Percentiles rank a stretch among this genome's conserved stretches.
Evolutionary conservation across 352 stramenopile species (phyloP).

Genomic region (Phytophthora pluvialis): DNA sequence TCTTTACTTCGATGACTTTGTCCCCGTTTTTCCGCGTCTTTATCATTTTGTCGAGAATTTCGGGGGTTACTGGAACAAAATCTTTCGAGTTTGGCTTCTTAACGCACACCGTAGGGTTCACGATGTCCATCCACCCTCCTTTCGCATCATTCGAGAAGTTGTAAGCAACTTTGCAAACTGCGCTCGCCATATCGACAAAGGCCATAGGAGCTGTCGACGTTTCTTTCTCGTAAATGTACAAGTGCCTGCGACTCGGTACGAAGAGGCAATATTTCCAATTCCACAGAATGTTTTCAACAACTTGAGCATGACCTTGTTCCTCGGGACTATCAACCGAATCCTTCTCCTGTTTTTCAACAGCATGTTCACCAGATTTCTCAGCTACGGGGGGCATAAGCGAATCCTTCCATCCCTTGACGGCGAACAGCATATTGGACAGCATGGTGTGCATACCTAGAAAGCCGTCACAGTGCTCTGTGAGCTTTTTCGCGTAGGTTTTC

Average conservation of each 20-base stretch:
- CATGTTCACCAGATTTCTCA: slow-evolving; percentile 44
- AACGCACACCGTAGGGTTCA: slow-evolving; percentile 51
- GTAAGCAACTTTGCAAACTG: slow-evolving; percentile 48
- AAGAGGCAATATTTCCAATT: slow-evolving; percentile 81
- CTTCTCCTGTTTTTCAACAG: slow-evolving; percentile 6
- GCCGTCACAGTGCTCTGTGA: slow-evolving; percentile 61
- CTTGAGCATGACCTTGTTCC: not conserved
- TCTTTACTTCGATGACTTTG: slow-evolving; percentile 64
- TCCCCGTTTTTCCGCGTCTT: slow-evolving; percentile 42
- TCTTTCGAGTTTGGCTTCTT: slow-evolving; percentile 34
- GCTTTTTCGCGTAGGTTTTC: slow-evolving; percentile 59
- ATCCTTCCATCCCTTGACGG: slow-evolving; percentile 37
- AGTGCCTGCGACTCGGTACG: slow-evolving; percentile 44
- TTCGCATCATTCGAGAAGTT: slow-evolving; percentile 48
- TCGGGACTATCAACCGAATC: not conserved
- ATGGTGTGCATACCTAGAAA: slow-evolving; percentile 56
- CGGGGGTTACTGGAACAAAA: slow-evolving; percentile 38
- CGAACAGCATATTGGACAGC: slow-evolving; percentile 60
- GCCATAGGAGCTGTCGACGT: slow-evolving; percentile 43
- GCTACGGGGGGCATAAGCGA: slow-evolving; percentile 46
- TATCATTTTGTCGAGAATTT: slow-evolving; percentile 44
- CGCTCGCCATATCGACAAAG: slow-evolving; percentile 65
- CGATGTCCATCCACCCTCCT: slow-evolving; percentile 66
- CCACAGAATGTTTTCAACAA: slow-evolving; percentile 53
- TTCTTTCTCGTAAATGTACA: slow-evolving; percentile 75